Base-by-base conservation (phyloP, 192 early-diverging fungal genomes). In the Chytriomyces sp. region DNA sequence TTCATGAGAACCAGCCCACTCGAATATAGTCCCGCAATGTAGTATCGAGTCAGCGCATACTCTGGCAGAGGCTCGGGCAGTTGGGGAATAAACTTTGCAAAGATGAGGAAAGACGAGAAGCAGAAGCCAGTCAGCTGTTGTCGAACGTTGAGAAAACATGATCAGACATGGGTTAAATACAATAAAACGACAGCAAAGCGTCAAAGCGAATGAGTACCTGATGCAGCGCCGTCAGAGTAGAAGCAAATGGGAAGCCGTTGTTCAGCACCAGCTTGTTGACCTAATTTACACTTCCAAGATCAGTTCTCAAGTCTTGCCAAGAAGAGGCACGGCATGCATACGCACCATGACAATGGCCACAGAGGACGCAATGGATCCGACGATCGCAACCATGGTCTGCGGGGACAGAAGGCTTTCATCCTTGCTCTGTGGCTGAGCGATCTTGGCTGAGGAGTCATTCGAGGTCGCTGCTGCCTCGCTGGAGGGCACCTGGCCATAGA, bases 1-100 rank as follows among this genome's bases (percentile, higher is more conserved):
- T 77, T 77, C 76, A 77, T 77, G 16, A 77, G 53, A 6, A 77
- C 76, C 13, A 77, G 16, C 18, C 76, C 76, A 45, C 62, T 16
- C 13, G 73, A 75, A 66, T 75, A 75, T 11, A 75, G 48, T 43
- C 47, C 61, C 45, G 73, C 73, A 65, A 75, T 62, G 46, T 65
- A 65, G 60, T 47, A 50, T n/a, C 67, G 26, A 10, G 73, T 20
- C 16, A 62, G 47, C 9, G 59, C 45, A 44, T 62, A 62, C 28
- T 60, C 62, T n/a, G 73, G 73, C 11, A 75, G 35, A 9, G 73
- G 64, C 48, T 75, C 73, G 9, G 73, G 73, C 10, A 75, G 73
- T 26, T 49, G 62, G 10, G 73, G 73, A 48, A 75, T 75, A 47
- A 62, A 26, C 45, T 75, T 75, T 9, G 47, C 43, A n/a, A 49